A percentile compares a stretch with the other conserved stretches of the same genome.
phyloP scores from a whole-genome alignment of 2,329 filamentous ascomycete genomes.

The Epichloe sibirici region DNA sequence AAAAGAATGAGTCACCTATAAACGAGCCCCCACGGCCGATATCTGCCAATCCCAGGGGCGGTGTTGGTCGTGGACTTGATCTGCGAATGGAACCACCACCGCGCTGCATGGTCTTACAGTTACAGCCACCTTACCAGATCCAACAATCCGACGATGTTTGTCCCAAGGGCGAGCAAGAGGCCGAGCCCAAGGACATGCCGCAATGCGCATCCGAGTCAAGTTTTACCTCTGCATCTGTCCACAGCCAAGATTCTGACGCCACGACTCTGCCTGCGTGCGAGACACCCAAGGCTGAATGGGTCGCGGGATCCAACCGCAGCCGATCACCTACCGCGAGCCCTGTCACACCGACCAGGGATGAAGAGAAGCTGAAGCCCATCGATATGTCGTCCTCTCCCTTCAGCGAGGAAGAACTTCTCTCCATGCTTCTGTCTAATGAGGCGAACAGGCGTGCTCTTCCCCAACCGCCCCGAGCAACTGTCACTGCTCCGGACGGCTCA shows the following conservation, averaged over 20 bases:
- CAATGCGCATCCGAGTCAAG: slow-evolving; percentile 12
- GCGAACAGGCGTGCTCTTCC: slow-evolving; percentile 16
- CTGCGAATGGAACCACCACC: not conserved
- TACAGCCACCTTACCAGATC: slow-evolving; percentile 3
- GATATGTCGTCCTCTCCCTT: slow-evolving; percentile 19
- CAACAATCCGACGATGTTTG: slow-evolving; percentile 8
- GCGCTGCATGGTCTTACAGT: slow-evolving; percentile 1
- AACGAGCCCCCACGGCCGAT: not conserved
- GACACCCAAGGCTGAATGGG: slow-evolving; percentile 7
- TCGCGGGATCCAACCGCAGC: not conserved
- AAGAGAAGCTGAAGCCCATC: not conserved
- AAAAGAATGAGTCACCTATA: not conserved
- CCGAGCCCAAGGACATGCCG: not conserved
- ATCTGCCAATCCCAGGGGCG: not conserved
- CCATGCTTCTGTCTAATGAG: slow-evolving; percentile 16
- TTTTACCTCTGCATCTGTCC: slow-evolving; percentile 16
- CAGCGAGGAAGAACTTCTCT: slow-evolving; percentile 22
- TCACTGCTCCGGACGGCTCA: slow-evolving; percentile 16
- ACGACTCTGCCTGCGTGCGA: slow-evolving; percentile 9
- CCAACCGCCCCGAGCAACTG: slow-evolving; percentile 17
- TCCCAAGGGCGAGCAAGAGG: slow-evolving; percentile 7
- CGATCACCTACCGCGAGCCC: slow-evolving; percentile 7
- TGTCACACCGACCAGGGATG: slow-evolving; percentile 1
- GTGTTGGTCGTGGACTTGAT: not conserved
- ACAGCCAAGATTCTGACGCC: slow-evolving; percentile 10